Evolutionary conservation across 805 yeast genomes (phyloP).

Genomic region (Spathaspora gorwiae): DNA sequence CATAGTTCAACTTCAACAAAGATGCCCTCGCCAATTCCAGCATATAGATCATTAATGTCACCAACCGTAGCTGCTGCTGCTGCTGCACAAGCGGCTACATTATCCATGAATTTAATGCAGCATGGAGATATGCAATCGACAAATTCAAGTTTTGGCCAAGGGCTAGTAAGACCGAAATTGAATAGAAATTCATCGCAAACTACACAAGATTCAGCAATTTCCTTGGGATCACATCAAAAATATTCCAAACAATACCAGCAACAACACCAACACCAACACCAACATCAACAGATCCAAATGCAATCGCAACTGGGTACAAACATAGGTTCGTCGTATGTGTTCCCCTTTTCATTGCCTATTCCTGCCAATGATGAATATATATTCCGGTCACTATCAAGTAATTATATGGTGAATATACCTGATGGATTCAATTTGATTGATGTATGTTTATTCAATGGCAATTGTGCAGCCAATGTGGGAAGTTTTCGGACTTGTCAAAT

Average conservation of each 20-base stretch:
- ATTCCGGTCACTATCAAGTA: conserved; percentile 45
- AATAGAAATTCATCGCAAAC: conserved; percentile 30
- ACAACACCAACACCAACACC: conserved; percentile 6
- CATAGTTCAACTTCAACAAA: conserved; percentile 9
- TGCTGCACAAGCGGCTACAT: too few species aligned
- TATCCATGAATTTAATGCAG: neutral
- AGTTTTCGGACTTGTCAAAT: conserved; percentile 54
- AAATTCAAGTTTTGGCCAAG: neutral
- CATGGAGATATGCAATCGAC: neutral
- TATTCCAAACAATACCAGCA: conserved; percentile 5
- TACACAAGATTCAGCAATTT: conserved; percentile 28
- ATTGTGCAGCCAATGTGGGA: conserved; percentile 49
- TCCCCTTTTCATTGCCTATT: conserved; percentile 41
- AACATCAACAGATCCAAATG: conserved; percentile 4
- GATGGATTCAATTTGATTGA: conserved; percentile 48
- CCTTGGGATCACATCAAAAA: conserved; percentile 7
- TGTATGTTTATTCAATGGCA: conserved; percentile 55
- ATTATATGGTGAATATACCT: conserved; percentile 44
- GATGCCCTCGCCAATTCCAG: conserved; percentile 19
- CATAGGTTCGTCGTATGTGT: conserved; percentile 26
- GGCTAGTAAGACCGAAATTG: conserved; percentile 22
- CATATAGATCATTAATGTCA: neutral
- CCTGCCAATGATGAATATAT: conserved; percentile 38
- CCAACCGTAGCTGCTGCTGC: neutral
- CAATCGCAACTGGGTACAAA: neutral